Evolutionary conservation across 805 yeast genomes (phyloP).

Genomic region (Zygoascus biomembranicola): DNA sequence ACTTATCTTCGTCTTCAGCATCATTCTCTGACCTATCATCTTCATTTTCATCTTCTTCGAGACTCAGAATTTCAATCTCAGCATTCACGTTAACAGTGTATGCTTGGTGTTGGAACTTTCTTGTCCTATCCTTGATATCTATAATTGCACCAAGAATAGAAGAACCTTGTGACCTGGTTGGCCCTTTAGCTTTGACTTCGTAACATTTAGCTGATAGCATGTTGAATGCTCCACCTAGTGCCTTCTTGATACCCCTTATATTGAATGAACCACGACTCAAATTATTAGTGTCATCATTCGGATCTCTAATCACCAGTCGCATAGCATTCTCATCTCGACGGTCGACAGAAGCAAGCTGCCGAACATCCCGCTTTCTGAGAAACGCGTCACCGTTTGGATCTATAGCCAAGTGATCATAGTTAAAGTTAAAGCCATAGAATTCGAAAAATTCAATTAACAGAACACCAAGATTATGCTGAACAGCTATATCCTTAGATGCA

Average conservation of each 20-base stretch:
- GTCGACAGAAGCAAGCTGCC: slow-evolving; percentile 30
- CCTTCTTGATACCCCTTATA: slow-evolving; percentile 66
- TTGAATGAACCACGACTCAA: slow-evolving; percentile 81
- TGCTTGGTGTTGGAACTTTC: slow-evolving; percentile 35
- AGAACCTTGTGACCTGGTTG: slow-evolving; percentile 57
- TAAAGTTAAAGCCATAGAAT: slow-evolving; percentile 81
- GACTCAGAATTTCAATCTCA: not conserved
- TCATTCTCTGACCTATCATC: not conserved
- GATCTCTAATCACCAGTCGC: slow-evolving; percentile 77
- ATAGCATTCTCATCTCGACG: slow-evolving; percentile 44
- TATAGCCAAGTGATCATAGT: slow-evolving; percentile 70
- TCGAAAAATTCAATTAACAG: slow-evolving; percentile 86
- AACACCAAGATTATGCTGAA: slow-evolving; percentile 74
- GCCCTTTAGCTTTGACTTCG: slow-evolving; percentile 56
- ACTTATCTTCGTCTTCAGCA: not conserved
- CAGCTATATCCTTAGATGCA: slow-evolving; percentile 54
- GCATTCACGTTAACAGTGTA: not conserved
- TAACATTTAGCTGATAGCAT: slow-evolving; percentile 66
- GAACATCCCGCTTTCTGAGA: slow-evolving; percentile 47
- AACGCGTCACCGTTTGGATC: slow-evolving; percentile 58
- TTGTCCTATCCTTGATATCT: slow-evolving; percentile 59
- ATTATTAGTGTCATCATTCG: slow-evolving; percentile 75
- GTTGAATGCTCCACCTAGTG: slow-evolving; percentile 85
- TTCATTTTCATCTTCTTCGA: not conserved
- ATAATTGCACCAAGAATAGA: slow-evolving; percentile 76